These are phyloP conservation scores for Euphorbia tirucalli DNA, from an alignment of 345 rosid genomes.

Conservation along the genomic window DNA sequence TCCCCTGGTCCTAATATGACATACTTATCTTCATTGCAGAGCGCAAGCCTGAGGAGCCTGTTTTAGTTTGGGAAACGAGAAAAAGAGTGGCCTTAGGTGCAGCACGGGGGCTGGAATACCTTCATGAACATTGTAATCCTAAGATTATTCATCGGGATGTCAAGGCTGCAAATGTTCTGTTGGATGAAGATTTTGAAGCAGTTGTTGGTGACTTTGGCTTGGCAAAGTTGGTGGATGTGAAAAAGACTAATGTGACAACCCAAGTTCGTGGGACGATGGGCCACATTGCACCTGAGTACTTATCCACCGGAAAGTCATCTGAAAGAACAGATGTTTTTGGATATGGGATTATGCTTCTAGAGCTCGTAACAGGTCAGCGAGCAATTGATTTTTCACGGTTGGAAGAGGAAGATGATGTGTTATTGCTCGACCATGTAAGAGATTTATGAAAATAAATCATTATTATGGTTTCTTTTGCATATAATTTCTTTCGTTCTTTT, in stretches of 20 bases:
- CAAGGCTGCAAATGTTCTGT: conserved; percentile 91
- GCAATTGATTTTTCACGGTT: conserved; percentile 93
- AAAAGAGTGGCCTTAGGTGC: conserved; percentile 86
- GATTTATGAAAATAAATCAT: background rate
- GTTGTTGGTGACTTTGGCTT: conserved; percentile 98
- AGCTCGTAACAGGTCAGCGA: conserved; percentile 99
- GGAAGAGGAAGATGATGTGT: conserved; percentile 96
- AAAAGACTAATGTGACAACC: conserved; percentile 83
- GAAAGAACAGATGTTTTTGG: conserved; percentile 98
- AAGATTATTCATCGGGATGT: conserved; percentile 97
- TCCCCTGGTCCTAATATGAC: background rate
- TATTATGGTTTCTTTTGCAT: conserved; percentile 8
- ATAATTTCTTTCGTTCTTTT: background rate
- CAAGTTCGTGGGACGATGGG: conserved; percentile 99
- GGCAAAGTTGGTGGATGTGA: conserved; percentile 92
- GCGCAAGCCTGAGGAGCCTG: conserved; percentile 71
- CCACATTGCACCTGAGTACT: conserved; percentile 94
- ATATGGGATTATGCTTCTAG: conserved; percentile 89
- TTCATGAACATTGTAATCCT: conserved; percentile 95
- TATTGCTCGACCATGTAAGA: conserved; percentile 89
- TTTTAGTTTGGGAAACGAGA: conserved; percentile 78
- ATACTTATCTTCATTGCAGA: conserved; percentile 46
- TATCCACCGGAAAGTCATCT: conserved; percentile 95
- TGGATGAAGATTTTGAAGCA: conserved; percentile 94
- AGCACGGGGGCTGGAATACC: conserved; percentile 95